Percentiles rank a stretch among this genome's conserved stretches.
phyloP scores from a whole-genome alignment of 805 yeast species.

The Kuraishia borneana region DNA sequence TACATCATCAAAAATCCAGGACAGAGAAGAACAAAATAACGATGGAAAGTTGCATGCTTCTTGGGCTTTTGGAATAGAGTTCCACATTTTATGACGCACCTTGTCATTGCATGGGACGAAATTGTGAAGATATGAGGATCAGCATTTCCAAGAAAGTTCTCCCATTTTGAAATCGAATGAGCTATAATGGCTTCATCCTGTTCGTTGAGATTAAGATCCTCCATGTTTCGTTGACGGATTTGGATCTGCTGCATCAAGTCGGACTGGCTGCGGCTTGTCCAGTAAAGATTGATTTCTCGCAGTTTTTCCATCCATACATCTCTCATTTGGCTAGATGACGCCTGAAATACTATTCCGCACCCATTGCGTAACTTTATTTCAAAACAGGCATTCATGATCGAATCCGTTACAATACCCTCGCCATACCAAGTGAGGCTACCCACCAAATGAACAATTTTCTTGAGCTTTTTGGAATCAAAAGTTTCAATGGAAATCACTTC shows the following conservation, averaged over 20 bases:
- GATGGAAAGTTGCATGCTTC: slow-evolving; percentile 56
- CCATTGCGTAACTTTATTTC: slow-evolving; percentile 39
- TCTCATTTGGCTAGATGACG: slow-evolving; percentile 35
- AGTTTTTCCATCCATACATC: slow-evolving; percentile 61
- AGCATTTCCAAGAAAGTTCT: slow-evolving; percentile 37
- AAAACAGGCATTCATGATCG: slow-evolving; percentile 35
- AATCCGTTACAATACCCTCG: slow-evolving; percentile 10
- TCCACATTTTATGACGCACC: slow-evolving; percentile 55
- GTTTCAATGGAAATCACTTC: slow-evolving; percentile 28
- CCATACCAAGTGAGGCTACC: slow-evolving; percentile 18
- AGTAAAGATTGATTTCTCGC: slow-evolving; percentile 33
- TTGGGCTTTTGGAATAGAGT: slow-evolving; percentile 55
- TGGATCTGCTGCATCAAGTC: slow-evolving; percentile 25
- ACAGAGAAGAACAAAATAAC: slow-evolving; percentile 50
- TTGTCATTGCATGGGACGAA: slow-evolving; percentile 46
- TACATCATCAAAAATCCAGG: slow-evolving; percentile 62
- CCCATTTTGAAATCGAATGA: slow-evolving; percentile 35
- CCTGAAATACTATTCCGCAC: slow-evolving; percentile 36
- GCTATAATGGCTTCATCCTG: slow-evolving; percentile 42
- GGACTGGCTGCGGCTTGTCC: slow-evolving; percentile 38
- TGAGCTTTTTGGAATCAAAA: slow-evolving; percentile 1
- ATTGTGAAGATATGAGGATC: slow-evolving; percentile 44
- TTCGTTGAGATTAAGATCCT: slow-evolving; percentile 38
- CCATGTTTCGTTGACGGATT: slow-evolving; percentile 33
- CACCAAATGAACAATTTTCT: slow-evolving; percentile 15